Evolutionary conservation across 768 basidiomycete species (phyloP).

Genomic region (Roridomyces roridus): DNA sequence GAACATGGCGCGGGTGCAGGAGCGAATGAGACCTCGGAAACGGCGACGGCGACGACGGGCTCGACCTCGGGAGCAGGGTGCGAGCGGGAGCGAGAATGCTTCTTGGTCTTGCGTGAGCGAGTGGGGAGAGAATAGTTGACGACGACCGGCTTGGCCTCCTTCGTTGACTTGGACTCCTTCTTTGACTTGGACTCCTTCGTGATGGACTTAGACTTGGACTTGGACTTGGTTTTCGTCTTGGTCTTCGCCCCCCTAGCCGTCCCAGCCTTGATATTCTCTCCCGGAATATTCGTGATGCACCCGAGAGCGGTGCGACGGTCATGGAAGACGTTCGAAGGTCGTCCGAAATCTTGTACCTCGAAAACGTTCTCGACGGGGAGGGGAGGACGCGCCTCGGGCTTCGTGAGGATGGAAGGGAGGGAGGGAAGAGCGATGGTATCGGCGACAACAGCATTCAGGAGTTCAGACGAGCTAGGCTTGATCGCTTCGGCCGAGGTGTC

Average conservation of each 20-base stretch:
- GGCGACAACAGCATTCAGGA: background rate
- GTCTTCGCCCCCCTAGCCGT: background rate
- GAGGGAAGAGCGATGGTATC: constrained; percentile 4
- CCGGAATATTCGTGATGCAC: constrained; percentile 1
- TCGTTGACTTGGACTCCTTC: too few species aligned
- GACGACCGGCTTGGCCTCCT: background rate
- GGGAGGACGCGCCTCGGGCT: background rate
- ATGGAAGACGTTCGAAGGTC: constrained; percentile 1
- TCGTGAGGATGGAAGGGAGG: constrained; percentile 10
- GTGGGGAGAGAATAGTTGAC: constrained; percentile 1
- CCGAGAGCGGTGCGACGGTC: constrained; percentile 9
- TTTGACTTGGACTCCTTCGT: too few species aligned
- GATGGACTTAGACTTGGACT: too few species aligned
- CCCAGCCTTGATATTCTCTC: too few species aligned
- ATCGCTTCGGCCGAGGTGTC: background rate
- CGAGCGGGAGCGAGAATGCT: background rate
- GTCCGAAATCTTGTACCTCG: background rate
- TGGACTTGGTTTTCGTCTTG: background rate
- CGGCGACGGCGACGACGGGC: background rate
- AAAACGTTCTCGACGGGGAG: background rate
- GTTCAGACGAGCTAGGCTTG: background rate
- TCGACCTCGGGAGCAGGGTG: background rate
- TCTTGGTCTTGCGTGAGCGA: background rate
- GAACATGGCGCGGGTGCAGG: background rate
- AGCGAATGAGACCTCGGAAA: background rate